Base-by-base conservation (phyloP, 805 yeast species). In the Blastobotrys terrestris region DNA sequence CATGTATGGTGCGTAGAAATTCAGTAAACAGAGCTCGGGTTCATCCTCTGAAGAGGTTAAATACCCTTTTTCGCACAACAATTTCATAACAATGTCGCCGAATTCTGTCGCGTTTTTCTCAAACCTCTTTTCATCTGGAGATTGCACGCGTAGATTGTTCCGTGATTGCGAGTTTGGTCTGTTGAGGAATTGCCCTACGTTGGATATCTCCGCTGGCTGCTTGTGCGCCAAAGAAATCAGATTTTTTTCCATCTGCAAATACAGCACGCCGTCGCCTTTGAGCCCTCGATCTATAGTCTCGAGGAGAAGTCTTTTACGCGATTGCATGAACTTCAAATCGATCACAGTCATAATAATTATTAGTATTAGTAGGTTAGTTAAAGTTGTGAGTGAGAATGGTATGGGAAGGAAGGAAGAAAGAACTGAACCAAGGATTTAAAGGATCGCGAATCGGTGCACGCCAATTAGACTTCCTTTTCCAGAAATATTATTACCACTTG, bases 211-310 rank as follows among this genome's bases (percentile, higher is more conserved):
- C 49, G 15, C 48, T 52, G 44, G 45, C 39, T 18, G 13, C 22
- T 45, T 26, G 35, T 26, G 35, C 5, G 8, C 35, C 8, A 26
- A 11, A 11, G 35, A 26, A 26, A 26, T 26, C 11, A 11, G 11
- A 11, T 11, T 26, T 26, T 26, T 16, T 3, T 11, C 45, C n/a
- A 20, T n/a, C 7, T 43, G 16, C 16, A 46, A 60, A 58, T 57
- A 22, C 26, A 46, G 41, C 6, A 22, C 39, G n/a, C 48, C 47
- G 21, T 22, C 44, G 3, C 3, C 4, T 15, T 18, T 31, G 2
- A 52, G 19, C n/a, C 18, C 41, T 11, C 19, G 49, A n/a, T 41
- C 18, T 15, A 47, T n/a, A 8, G 26, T 44, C 18, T 43, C 21
- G 5, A 15, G 45, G 8, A 26, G 35, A 5, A 26, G 18, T 15